Conservation (phyloP, 306 rosid species). For the Prunus fruticosa region DNA sequence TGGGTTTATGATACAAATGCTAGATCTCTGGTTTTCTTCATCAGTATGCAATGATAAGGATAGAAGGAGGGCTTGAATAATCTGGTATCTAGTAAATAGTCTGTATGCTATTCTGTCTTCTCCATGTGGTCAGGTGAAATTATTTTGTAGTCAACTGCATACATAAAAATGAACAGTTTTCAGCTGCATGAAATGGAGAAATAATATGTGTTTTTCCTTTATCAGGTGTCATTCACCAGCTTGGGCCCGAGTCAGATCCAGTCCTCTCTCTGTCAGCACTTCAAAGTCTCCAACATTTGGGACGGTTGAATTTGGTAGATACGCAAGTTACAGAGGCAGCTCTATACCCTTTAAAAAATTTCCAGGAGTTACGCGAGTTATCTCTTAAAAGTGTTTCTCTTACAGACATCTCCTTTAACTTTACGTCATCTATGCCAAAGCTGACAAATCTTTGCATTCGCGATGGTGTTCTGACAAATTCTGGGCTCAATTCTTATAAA, state of each 20-base stretch:
- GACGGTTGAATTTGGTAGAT: slow-evolving; percentile 65
- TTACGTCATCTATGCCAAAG: slow-evolving; percentile 65
- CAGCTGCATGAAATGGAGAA: background rate
- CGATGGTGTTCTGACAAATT: slow-evolving; percentile 72
- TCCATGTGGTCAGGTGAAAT: slow-evolving; percentile 4
- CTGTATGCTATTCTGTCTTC: background rate
- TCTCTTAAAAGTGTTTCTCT: slow-evolving; percentile 58
- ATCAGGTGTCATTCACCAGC: slow-evolving; percentile 52
- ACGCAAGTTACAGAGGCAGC: slow-evolving; percentile 61
- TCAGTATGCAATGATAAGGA: background rate
- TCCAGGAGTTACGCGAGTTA: slow-evolving; percentile 52
- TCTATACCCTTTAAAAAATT: slow-evolving; percentile 45
- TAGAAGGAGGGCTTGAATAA: background rate
- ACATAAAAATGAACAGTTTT: background rate
- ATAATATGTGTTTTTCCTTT: background rate
- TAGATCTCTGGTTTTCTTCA: background rate
- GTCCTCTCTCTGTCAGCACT: slow-evolving; percentile 47
- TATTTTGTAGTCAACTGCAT: background rate
- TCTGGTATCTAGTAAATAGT: background rate
- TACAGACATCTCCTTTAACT: slow-evolving; percentile 55
- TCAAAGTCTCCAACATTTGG: slow-evolving; percentile 51
- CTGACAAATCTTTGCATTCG: slow-evolving; percentile 54
- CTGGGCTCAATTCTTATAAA: slow-evolving; percentile 54
- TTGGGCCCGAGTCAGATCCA: slow-evolving; percentile 19
- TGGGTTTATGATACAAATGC: slow-evolving; percentile 9